These are phyloP conservation scores for Diaporthe humulicola DNA, from an alignment of 2,329 filamentous ascomycete species.

Conservation along the genomic window DNA sequence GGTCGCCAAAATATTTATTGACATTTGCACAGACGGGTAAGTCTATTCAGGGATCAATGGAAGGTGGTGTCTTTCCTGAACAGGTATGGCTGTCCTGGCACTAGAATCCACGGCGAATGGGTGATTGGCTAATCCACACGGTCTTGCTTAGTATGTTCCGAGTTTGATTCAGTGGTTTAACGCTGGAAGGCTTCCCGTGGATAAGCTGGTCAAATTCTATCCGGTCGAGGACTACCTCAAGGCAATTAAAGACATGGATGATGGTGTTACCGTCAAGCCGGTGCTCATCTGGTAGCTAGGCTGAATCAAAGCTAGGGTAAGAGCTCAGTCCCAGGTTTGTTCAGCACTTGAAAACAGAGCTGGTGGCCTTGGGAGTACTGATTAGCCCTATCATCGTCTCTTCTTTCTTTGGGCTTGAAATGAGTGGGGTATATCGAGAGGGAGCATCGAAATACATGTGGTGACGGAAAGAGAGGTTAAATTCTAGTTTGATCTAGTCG, in stretches of 20 bases:
- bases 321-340: too few species aligned
- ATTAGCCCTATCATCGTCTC: not conserved
- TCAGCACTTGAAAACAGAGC: not conserved
- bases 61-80: not conserved
- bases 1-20: not conserved
- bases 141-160: not conserved
- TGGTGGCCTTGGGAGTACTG: not conserved
- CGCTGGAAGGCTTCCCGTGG: not conserved
- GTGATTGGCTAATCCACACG: not conserved
- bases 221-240: not conserved
- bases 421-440: too few species aligned
- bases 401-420: not conserved
- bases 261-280: not conserved
- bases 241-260: conserved; percentile 5
- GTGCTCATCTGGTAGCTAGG: not conserved
- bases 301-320: too few species aligned
- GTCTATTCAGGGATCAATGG: not conserved
- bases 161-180: conserved; percentile 4
- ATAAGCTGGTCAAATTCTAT: conserved; percentile 6
- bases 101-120: not conserved
- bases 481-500: not conserved
- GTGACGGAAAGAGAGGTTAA: not conserved
- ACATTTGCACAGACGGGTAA: not conserved
- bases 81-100: not conserved
- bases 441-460: not conserved